phyloP scores from a whole-genome alignment of 2,329 filamentous ascomycete genomes.

The Fusarium anguioides region DNA sequence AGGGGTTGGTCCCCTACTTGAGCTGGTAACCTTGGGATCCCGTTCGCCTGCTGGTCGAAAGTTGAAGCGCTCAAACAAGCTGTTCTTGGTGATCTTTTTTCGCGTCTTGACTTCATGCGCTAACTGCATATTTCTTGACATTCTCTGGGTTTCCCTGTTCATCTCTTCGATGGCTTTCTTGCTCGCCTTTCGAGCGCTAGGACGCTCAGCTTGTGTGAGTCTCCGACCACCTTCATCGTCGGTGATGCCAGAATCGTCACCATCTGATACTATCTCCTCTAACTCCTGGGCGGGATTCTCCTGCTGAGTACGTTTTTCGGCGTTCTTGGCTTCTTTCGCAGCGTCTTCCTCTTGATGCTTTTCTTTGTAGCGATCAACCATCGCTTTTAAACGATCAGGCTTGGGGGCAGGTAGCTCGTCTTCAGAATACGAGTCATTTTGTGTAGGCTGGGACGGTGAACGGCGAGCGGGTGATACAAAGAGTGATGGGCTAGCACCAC shows the following conservation, averaged over 20 bases:
- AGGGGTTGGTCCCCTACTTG: conserved; percentile 65
- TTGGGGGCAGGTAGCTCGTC: conserved; percentile 59
- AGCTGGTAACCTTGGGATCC: conserved; percentile 59
- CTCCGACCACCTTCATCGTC: conserved; percentile 72
- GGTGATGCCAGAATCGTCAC: conserved; percentile 62
- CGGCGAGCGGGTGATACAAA: conserved; percentile 63
- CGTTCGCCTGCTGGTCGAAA: conserved; percentile 63
- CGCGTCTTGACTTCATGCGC: conserved; percentile 89
- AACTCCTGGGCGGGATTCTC: conserved; percentile 51
- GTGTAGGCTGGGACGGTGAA: conserved; percentile 46
- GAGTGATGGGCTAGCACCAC: conserved; percentile 58
- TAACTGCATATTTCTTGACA: conserved; percentile 90
- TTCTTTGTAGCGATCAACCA: conserved; percentile 78
- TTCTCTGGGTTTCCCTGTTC: conserved; percentile 91
- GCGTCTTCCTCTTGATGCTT: conserved; percentile 76
- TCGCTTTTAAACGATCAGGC: conserved; percentile 73
- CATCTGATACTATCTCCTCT: conserved; percentile 51
- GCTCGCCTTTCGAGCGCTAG: conserved; percentile 81
- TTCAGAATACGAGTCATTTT: conserved; percentile 57
- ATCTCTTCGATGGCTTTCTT: conserved; percentile 97
- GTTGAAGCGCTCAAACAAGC: conserved; percentile 86
- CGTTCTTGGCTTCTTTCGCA: conserved; percentile 61
- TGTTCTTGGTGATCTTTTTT: conserved; percentile 88
- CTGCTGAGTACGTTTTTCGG: conserved; percentile 55
- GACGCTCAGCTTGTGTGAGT: conserved; percentile 75